Base-by-base conservation (phyloP, 139 green algal genomes). In the Zygnema circumcarinatum region DNA sequence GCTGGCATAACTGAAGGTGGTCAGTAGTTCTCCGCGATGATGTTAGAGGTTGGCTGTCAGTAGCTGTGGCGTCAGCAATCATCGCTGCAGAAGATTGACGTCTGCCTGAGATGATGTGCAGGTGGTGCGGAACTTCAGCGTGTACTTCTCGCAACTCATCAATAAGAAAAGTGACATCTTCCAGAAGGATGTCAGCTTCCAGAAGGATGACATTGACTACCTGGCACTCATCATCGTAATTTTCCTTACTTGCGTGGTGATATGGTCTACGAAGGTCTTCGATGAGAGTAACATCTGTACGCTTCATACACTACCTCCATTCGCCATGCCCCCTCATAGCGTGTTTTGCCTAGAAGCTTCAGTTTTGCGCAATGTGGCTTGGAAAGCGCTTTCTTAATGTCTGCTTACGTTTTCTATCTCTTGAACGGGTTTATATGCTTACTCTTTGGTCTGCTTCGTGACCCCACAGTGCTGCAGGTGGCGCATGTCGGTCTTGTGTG, bases 91-190 rank as follows among this genome's bases (percentile, higher is more conserved):
- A n/a, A n/a, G n/a, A n/a, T n/a, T n/a, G n/a, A n/a, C n/a, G n/a
- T n/a, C n/a, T n/a, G n/a, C n/a, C n/a, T n/a, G n/a, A n/a, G n/a
- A n/a, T n/a, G 47, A 16, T 62, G 47, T 16, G 47, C 69, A 78
- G 69, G 52, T 80, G 47, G n/a, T 81, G 20, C 42, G 79, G 36
- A 86, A 86, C 20, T 86, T 86, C 79, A 86, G 79, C 22, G 79
- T 86, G 47, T 86, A 86, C 79, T 86, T 86, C 7, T 36, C 79
- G 42, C 32, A 86, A 21, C 22, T 86, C 16, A 86, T 80, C 32
- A 86, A 79, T 38, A 2, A 47, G 47, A 83, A 78, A 35, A 2
- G 3, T 20, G 79, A 86, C 79, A 86, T 78, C 25, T 80, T 86
- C 21, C 79, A 86, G 52, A 32, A 35, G 52, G 29, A 38, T 21